Base-by-base conservation (phyloP, 352 stramenopile species). In the Thraustotheca clavata region DNA sequence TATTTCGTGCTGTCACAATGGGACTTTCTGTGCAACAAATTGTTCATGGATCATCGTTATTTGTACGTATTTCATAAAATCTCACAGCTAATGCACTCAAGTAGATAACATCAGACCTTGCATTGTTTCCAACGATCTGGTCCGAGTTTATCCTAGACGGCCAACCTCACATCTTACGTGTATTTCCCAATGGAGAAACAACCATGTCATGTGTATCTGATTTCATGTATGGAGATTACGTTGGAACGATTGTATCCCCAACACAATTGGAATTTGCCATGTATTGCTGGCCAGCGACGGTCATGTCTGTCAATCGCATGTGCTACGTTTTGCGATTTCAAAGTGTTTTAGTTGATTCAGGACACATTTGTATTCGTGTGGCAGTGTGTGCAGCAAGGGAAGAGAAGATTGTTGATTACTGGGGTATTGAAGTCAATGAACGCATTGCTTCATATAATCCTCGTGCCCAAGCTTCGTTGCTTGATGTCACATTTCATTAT, bases 151-250 rank as follows among this genome's bases (percentile, higher is more conserved):
- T 29, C 38, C 32, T 65, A 4, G 39, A 65, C 38, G 18, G 26
- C n/a, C 11, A 2, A 26, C 57, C 36, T 1, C 57, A 36, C 38
- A n/a, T 65, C 57, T 32, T 55, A n/a, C 38, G 57, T 0, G 57
- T 65, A 4, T 65, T 65, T 33, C 27, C 57, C 8, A 54, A 65
- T 46, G 57, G 57, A 0, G 57, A 65, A 65, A 55, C 57, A 5
- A 65, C 57, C 8, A 65, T 65, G 57, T 27, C 24, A 4, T 50
- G 12, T 2, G 26, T 65, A 3, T 50, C 38, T 18, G 26, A 40
- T 20, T 24, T 39, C 40, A 50, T 65, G 20, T n/a, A 50, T 18
- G 57, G 57, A 29, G 57, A 65, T 31, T 65, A 65, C 57, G 24
- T 65, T 36, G 57, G 38, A 2, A 6, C 3, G 4, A 26, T 54